Conservation (phyloP, 345 rosid species). For the Euphorbia tirucalli region DNA sequence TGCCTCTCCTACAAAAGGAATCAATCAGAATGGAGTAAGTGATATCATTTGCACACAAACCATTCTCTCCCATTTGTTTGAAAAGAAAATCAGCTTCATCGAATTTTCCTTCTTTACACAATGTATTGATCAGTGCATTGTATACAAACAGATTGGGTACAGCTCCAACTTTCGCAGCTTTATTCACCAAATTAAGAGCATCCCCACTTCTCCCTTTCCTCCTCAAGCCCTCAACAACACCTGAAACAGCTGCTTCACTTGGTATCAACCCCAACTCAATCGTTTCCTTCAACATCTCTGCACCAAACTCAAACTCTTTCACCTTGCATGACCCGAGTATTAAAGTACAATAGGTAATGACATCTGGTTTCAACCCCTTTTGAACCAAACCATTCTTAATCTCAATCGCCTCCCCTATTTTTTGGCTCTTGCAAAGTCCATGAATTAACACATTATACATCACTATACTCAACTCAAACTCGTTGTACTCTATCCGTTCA, state of each 20-base stretch:
- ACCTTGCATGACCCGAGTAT: slow-evolving; percentile 68
- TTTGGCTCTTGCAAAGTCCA: slow-evolving; percentile 75
- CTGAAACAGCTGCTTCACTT: slow-evolving; percentile 63
- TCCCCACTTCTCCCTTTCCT: slow-evolving; percentile 51
- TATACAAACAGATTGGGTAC: slow-evolving; percentile 66
- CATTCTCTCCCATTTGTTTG: slow-evolving; percentile 46
- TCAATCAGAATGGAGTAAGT: slow-evolving; percentile 73
- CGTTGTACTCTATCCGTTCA: slow-evolving; percentile 47
- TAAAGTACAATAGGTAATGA: slow-evolving; percentile 69
- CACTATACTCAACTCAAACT: slow-evolving; percentile 54
- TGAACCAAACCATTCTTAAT: slow-evolving; percentile 50
- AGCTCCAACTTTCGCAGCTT: slow-evolving; percentile 42
- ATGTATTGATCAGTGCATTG: slow-evolving; percentile 68
- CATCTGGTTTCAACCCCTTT: slow-evolving; percentile 51
- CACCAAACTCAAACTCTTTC: slow-evolving; percentile 53
- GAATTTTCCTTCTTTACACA: slow-evolving; percentile 59
- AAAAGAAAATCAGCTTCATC: slow-evolving; percentile 67
- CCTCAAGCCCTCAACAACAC: slow-evolving; percentile 68
- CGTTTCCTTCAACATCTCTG: slow-evolving; percentile 65
- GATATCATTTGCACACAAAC: slow-evolving; percentile 52
- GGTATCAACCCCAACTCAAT: slow-evolving; percentile 55
- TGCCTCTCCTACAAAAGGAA: slow-evolving; percentile 75
- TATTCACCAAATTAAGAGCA: slow-evolving; percentile 57
- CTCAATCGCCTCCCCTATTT: slow-evolving; percentile 60
- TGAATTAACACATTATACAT: slow-evolving; percentile 73